A percentile compares a stretch with the other conserved stretches of the same genome.
These are phyloP conservation scores for Houttuynia cordata DNA, from an alignment of 164 flowering plant genomes.

Conservation along the genomic window DNA sequence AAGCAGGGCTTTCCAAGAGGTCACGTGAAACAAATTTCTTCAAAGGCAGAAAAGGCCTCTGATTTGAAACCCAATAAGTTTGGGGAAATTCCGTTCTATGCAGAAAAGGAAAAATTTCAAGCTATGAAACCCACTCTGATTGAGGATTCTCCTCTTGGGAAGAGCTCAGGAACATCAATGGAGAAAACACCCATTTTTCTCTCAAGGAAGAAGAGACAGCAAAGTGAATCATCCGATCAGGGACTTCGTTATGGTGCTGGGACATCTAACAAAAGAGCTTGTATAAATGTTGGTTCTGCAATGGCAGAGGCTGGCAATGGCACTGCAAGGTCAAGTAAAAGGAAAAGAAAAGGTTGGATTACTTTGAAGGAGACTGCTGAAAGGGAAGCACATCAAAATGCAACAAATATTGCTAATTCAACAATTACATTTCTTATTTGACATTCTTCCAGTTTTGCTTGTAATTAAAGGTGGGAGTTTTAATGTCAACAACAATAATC, in stretches of 20 bases:
- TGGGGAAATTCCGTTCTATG: neutral
- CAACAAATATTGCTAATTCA: conserved; percentile 17
- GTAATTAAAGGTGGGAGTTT: too few relatives aligned
- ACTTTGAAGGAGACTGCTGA: conserved; percentile 13
- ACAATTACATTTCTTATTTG: conserved; percentile 37
- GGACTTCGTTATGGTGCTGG: neutral
- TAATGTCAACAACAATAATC: too few relatives aligned
- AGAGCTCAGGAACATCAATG: conserved; percentile 28
- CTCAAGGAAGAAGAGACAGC: conserved; percentile 24
- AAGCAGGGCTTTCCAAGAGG: conserved; percentile 65
- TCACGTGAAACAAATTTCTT: conserved; percentile 44
- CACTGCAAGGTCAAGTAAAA: conserved; percentile 2
- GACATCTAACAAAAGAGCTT: neutral
- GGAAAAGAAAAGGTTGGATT: conserved; percentile 13
- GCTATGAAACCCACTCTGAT: conserved; percentile 8
- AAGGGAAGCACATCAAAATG: neutral
- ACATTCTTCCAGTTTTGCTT: neutral
- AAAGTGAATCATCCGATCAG: neutral
- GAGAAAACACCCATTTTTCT: conserved; percentile 12
- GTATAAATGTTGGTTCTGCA: neutral
- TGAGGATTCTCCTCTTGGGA: conserved; percentile 3
- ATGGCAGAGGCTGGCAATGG: conserved; percentile 2
- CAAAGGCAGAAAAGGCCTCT: conserved; percentile 11
- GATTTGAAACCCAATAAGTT: neutral
- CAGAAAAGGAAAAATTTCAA: neutral